Conservation (phyloP, 2,329 filamentous ascomycete genomes). For the Xylariaceae sp. region DNA sequence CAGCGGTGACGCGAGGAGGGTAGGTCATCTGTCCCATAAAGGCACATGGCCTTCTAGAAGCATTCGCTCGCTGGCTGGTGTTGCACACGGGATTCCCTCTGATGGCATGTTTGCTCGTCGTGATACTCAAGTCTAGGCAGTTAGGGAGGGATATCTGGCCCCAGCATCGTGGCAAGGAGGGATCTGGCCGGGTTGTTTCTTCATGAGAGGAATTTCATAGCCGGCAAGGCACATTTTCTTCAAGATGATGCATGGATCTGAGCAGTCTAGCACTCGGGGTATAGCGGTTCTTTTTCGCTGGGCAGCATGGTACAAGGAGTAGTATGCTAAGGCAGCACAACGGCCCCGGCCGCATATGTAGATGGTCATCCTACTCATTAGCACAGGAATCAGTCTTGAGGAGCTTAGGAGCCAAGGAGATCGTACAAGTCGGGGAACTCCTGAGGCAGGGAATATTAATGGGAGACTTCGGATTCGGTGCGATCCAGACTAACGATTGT, state of each 20-base stretch:
- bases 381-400: background rate
- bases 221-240: background rate
- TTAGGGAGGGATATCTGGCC: background rate
- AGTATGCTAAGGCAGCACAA: background rate
- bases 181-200: background rate
- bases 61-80: background rate
- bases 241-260: background rate
- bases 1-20: background rate
- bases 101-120: background rate
- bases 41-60: slow-evolving; percentile 1
- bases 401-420: background rate
- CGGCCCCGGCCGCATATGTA: background rate
- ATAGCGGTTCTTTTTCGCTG: background rate
- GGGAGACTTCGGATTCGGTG: background rate
- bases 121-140: background rate
- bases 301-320: background rate
- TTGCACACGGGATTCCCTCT: slow-evolving; percentile 1
- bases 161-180: background rate
- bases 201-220: background rate
- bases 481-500: background rate
- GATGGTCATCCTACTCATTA: background rate
- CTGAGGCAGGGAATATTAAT: background rate
- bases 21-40: background rate
- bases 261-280: background rate
- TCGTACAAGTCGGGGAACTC: background rate